phyloP scores from a whole-genome alignment of 148 eudicot genomes.

The Agrostemma githago region DNA sequence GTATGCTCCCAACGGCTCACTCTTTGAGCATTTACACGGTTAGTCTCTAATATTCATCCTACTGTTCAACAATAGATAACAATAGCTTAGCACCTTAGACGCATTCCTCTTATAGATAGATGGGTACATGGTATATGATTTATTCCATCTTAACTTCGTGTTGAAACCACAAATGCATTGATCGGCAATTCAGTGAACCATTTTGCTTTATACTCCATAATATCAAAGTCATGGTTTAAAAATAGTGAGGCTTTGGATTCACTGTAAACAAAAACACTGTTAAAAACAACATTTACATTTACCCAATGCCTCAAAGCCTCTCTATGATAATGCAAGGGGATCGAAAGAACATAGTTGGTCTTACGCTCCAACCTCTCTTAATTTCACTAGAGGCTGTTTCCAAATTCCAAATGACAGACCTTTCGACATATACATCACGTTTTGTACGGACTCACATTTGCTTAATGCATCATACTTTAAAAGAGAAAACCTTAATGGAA shows the following conservation, averaged over 20 bases:
- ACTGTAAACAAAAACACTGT: background rate
- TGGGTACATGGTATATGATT: background rate
- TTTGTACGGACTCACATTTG: background rate
- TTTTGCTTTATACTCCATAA: background rate
- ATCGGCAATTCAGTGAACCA: background rate
- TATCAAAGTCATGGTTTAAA: background rate
- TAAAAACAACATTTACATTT: too few species aligned
- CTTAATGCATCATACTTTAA: background rate
- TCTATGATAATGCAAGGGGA: too few species aligned
- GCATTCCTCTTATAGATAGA: background rate
- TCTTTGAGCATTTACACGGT: constrained; percentile 93
- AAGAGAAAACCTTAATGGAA: background rate
- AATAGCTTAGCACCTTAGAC: background rate
- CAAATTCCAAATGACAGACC: background rate
- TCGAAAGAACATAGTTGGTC: too few species aligned
- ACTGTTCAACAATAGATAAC: background rate
- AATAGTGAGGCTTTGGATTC: background rate
- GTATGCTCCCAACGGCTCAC: constrained; percentile 92
- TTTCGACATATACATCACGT: background rate
- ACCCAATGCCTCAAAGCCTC: too few species aligned
- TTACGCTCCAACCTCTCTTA: background rate
- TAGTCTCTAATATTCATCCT: constrained; percentile 23
- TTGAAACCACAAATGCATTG: background rate
- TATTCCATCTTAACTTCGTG: background rate
- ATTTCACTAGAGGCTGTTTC: background rate